These are phyloP conservation scores for Nigrospora sphaerica DNA, from an alignment of 2,329 filamentous ascomycete genomes.

Conservation along the genomic window DNA sequence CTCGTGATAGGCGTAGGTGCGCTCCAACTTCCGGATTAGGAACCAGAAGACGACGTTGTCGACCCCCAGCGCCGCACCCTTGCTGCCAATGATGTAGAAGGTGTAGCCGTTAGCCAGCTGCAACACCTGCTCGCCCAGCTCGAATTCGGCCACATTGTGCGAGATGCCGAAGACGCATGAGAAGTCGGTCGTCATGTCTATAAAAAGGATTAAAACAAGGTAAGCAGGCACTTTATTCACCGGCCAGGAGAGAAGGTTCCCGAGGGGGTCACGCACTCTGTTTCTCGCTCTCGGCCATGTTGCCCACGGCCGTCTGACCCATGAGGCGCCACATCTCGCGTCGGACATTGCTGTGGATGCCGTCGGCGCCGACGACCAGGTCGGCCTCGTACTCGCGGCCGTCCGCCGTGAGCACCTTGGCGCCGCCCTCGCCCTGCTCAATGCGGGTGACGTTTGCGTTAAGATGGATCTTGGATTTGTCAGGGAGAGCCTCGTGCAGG, in stretches of 20 bases:
- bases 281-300: not conserved
- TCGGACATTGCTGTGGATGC: slow-evolving; percentile 28
- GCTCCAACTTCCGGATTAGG: not conserved
- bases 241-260: too few relatives aligned
- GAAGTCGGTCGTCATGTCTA: not conserved
- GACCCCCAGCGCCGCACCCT: not conserved
- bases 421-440: not conserved
- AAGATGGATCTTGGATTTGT: not conserved
- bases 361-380: slow-evolving; percentile 34
- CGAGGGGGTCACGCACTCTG: not conserved
- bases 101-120: not conserved
- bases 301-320: not conserved
- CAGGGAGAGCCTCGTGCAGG: not conserved
- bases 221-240: too few relatives aligned
- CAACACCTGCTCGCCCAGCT: not conserved
- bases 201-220: too few relatives aligned
- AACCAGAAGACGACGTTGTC: not conserved
- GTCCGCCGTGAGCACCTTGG: slow-evolving; percentile 17
- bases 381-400: slow-evolving; percentile 24
- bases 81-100: not conserved
- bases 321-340: slow-evolving; percentile 15
- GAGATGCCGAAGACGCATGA: slow-evolving; percentile 1
- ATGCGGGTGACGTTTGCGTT: not conserved
- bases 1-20: not conserved
- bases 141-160: not conserved